These are phyloP conservation scores for Diaporthe caulivora DNA, from an alignment of 2,329 filamentous ascomycete species.

Conservation along the genomic window DNA sequence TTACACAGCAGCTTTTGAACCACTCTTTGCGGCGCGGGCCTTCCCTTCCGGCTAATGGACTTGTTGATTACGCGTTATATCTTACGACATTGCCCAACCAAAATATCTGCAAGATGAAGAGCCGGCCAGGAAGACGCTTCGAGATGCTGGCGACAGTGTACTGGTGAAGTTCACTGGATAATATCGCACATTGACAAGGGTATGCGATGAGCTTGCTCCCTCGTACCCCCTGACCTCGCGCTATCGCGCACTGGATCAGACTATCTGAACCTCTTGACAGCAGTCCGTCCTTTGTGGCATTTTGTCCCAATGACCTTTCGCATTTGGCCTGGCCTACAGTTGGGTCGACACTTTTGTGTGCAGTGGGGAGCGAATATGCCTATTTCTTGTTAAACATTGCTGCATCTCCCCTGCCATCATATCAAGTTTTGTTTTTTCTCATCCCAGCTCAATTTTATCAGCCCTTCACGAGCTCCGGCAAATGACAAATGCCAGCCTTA, in stretches of 20 bases:
- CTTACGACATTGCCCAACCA: background rate
- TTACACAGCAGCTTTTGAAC: constrained; percentile 12
- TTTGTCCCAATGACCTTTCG: background rate
- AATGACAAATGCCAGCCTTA: background rate
- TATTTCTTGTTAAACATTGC: background rate
- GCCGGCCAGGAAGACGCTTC: background rate
- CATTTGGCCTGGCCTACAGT: background rate
- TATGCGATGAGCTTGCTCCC: background rate
- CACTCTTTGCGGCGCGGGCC: constrained; percentile 31
- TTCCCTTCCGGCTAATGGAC: constrained; percentile 32
- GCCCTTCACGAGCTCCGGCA: background rate
- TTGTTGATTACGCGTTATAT: background rate
- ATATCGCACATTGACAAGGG: background rate
- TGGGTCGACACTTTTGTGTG: background rate
- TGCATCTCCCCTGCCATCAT: too few relatives aligned
- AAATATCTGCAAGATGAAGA: background rate
- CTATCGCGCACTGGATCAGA: background rate
- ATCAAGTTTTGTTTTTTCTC: too few relatives aligned
- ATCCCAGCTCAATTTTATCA: background rate
- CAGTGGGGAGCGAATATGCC: too few relatives aligned
- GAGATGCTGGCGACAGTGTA: background rate
- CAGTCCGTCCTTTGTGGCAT: background rate
- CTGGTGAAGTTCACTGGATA: background rate
- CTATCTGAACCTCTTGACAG: background rate
- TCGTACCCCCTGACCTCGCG: background rate